These are phyloP conservation scores for Candida sanyaensis DNA, from an alignment of 1,139 yeast genomes.

Conservation along the genomic window DNA sequence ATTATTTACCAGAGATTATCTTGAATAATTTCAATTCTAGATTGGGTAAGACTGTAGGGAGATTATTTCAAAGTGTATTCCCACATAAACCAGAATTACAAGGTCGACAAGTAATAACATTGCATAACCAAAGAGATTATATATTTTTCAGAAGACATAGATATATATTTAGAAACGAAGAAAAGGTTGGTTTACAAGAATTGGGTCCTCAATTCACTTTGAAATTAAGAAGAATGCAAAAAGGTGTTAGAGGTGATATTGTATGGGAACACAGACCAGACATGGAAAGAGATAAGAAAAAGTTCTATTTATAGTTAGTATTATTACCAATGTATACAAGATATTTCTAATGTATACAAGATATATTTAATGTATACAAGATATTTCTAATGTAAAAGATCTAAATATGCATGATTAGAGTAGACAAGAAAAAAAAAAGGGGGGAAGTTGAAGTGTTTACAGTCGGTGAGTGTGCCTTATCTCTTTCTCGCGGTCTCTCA, in stretches of 20 bases:
- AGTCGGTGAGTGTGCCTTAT: too few species aligned
- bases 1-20: conserved; percentile 88
- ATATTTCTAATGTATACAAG: background rate
- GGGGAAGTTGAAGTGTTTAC: too few species aligned
- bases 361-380: too few species aligned
- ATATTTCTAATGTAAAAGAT: too few species aligned
- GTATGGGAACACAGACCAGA: conserved; percentile 97
- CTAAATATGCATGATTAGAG: too few species aligned
- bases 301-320: conserved; percentile 66
- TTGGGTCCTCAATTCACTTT: conserved; percentile 95
- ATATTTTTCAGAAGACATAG: conserved; percentile 95
- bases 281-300: conserved; percentile 94
- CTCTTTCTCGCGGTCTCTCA: too few species aligned
- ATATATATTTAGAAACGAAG: conserved; percentile 85
- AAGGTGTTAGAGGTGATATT: conserved; percentile 86
- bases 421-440: too few species aligned
- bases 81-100: conserved; percentile 92
- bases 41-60: conserved; percentile 89
- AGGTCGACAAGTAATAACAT: conserved; percentile 93
- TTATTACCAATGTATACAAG: background rate
- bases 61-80: conserved; percentile 86
- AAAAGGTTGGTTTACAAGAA: conserved; percentile 91
- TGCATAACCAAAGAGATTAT: conserved; percentile 95
- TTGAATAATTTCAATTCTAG: conserved; percentile 90
- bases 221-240: conserved; percentile 82